Evolutionary conservation across 1,139 yeast species (phyloP).

Genomic region (Saccharomycopsis phalli): DNA sequence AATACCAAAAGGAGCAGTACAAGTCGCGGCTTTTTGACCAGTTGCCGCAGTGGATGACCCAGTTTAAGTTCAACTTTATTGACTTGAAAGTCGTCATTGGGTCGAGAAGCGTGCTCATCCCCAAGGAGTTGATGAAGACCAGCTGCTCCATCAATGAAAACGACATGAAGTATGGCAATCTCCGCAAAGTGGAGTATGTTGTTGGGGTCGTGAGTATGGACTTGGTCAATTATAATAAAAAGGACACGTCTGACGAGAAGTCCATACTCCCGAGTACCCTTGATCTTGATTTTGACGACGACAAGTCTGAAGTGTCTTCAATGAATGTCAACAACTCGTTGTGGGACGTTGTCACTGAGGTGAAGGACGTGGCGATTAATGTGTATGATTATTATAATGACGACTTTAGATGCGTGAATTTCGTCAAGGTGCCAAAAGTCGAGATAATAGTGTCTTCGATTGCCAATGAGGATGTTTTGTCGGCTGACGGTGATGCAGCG

Average conservation of each 20-base stretch:
- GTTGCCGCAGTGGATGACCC: constrained; percentile 43
- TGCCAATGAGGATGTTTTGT: constrained; percentile 23
- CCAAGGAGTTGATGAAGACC: constrained; percentile 33
- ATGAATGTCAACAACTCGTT: background rate
- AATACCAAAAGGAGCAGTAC: constrained; percentile 1
- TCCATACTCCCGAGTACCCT: constrained; percentile 17
- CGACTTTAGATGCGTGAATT: background rate
- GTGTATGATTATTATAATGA: constrained; percentile 3
- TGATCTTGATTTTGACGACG: constrained; percentile 23
- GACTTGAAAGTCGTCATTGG: constrained; percentile 38
- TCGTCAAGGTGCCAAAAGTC: constrained; percentile 19
- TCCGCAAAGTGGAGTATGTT: constrained; percentile 31
- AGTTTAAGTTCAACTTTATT: constrained; percentile 29
- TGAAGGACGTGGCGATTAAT: constrained; percentile 1
- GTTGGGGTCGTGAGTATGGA: constrained; percentile 24
- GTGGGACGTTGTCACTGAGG: constrained; percentile 6
- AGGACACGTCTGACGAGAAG: background rate
- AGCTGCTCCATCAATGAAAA: too few species aligned
- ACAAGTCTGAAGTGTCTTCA: constrained; percentile 15
- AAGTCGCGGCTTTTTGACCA: constrained; percentile 28
- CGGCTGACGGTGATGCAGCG: constrained; percentile 24
- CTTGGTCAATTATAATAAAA: constrained; percentile 3
- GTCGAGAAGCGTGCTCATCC: constrained; percentile 52
- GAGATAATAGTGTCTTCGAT: constrained; percentile 22
- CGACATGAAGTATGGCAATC: constrained; percentile 35